Evolutionary conservation across 805 yeast species (phyloP), one percentile per base, ranked within the genome.

Genomic region (Kazachstania kunashirensis): DNA sequence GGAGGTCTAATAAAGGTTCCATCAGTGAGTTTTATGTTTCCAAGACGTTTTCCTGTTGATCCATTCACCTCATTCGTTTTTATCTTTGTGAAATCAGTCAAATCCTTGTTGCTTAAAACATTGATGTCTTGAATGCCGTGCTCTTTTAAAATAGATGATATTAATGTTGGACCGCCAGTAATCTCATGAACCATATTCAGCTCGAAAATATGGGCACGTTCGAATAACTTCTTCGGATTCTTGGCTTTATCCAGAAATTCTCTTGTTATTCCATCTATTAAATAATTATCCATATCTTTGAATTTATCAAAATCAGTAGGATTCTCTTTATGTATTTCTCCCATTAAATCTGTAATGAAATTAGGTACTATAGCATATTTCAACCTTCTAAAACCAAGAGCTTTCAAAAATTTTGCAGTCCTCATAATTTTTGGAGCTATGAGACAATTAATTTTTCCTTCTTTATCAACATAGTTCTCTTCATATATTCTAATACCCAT

Each of bases 381-480:
- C 8, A 66, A 41, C 0, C 74, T 70, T 33, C 67, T 75, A 29
- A 65, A 65, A 36, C 85, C 73, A 34, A 86, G 60, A 15, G 86
- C 75, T 29, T 72, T 70, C 37, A 89, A 66, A 50, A 89, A 88
- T 59, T 89, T 92, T 40, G 82, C 95, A 0, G 97, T 89, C 45
- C 96, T 66, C 48, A 82, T 53, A n/a, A 81, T 67, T 42, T 75
- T 75, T 1, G 96, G 95, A 0, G 96, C 88, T 9, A 88, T 73
- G 9, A 82, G 59, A 0, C 73, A 58, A 48, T 75, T 72, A 30
- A 67, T 56, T 32, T 65, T 29, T 5, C 9, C 12, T 6, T 28
- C 29, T 12, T 19, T 7, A n/a, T 42, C 43, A 2, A 16, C 18
- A 9, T 52, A 46, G 1, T 63, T 52, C 6, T 60, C 61, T 11